Percentiles rank a stretch among this genome's conserved stretches.
Evolutionary conservation across 2,329 filamentous ascomycete species (phyloP).

Genomic region (Diplodia mutila): DNA sequence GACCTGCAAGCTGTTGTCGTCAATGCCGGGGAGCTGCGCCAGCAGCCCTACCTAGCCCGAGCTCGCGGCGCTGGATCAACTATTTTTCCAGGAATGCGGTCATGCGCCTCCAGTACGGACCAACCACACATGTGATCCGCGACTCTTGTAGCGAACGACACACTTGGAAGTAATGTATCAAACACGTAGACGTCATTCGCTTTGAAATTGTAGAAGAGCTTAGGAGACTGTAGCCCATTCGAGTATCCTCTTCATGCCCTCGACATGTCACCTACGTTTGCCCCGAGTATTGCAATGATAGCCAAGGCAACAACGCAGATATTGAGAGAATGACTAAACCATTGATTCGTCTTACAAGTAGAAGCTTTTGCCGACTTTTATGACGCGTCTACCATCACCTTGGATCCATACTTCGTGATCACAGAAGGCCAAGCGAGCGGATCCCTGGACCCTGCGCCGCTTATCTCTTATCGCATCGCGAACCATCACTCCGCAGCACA

Average conservation of each 20-base stretch:
- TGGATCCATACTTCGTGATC: background rate
- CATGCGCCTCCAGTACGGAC: background rate
- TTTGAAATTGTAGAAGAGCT: background rate
- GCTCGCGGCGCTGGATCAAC: constrained; percentile 6
- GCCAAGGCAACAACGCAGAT: background rate
- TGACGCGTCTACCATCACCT: no score
- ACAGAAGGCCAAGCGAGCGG: background rate
- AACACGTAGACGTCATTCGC: background rate
- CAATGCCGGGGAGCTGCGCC: constrained; percentile 20
- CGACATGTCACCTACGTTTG: background rate
- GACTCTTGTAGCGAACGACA: background rate
- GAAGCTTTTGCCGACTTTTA: no score
- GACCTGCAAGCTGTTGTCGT: constrained; percentile 24
- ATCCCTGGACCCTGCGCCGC: constrained; percentile 5
- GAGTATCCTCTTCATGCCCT: background rate
- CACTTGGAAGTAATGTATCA: background rate
- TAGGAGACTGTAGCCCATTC: background rate
- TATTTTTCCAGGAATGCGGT: background rate
- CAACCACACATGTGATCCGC: background rate
- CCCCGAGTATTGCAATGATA: background rate
- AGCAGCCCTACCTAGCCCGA: constrained; percentile 13
- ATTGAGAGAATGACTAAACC: no score
- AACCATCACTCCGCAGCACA: background rate
- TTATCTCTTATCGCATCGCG: constrained; percentile 4
- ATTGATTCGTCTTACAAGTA: no score